Evolutionary conservation across 2,329 filamentous ascomycete genomes (phyloP).

Genomic region (Drechmeria coniospora): DNA sequence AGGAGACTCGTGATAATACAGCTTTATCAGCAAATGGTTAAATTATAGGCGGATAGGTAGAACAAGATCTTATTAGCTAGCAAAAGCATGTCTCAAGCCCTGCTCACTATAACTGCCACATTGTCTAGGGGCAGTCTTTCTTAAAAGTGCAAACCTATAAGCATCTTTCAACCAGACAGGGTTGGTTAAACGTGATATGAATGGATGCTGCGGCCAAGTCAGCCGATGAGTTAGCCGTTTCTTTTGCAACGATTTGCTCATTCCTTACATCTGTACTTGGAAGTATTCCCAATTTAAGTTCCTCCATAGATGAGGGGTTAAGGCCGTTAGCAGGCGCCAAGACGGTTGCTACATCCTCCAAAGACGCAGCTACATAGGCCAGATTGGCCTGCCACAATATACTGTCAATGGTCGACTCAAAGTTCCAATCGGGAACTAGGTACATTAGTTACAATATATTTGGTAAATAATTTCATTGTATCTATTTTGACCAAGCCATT

Average conservation of each 20-base stretch:
- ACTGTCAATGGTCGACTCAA: not conserved
- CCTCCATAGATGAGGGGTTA: not conserved
- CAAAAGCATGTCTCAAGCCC: not conserved
- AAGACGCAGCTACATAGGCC: not conserved
- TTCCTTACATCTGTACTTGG: not conserved
- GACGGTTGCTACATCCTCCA: not conserved
- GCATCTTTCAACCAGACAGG: not conserved
- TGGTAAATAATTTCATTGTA: not conserved
- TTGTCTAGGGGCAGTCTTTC: not conserved
- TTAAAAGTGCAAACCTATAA: not conserved
- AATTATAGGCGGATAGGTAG: not conserved
- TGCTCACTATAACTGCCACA: not conserved
- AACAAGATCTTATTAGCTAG: not conserved
- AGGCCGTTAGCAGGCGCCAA: not conserved
- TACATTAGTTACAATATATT: not conserved
- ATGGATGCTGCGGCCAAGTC: not conserved
- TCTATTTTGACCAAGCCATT: not conserved
- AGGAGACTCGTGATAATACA: not conserved
- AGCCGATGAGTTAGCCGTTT: not conserved
- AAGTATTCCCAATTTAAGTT: not conserved
- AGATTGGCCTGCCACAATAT: not conserved
- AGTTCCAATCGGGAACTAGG: not conserved
- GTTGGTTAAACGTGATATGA: not conserved
- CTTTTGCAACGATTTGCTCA: not conserved
- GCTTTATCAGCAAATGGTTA: not conserved